Conservation (phyloP, 345 rosid genomes). For the Camelina hispida region DNA sequence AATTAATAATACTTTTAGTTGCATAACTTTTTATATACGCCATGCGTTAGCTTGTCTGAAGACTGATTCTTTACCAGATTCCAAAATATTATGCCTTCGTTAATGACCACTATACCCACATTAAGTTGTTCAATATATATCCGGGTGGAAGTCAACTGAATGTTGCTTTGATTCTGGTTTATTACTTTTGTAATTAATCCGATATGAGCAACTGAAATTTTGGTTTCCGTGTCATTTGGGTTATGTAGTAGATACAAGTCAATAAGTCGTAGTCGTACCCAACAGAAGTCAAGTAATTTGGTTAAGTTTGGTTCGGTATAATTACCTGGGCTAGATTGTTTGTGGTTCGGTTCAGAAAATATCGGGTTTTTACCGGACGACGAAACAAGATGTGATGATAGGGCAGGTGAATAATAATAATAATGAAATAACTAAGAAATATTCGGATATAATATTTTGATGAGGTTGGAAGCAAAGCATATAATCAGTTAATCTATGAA, state of each 20-base stretch:
- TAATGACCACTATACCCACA: too few species aligned
- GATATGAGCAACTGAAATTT: background rate
- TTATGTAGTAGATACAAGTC: background rate
- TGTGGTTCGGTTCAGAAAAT: conserved; percentile 5
- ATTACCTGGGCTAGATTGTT: too few species aligned
- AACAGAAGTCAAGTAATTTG: background rate
- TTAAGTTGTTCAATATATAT: conserved; percentile 9
- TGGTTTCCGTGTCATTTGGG: background rate
- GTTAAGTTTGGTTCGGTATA: too few species aligned
- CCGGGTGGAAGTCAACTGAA: conserved; percentile 18
- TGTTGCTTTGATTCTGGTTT: conserved; percentile 1
- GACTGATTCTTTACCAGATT: background rate
- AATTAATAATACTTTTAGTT: conserved; percentile 4
- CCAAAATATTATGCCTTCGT: background rate
- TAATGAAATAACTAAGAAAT: too few species aligned
- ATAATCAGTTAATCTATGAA: too few species aligned
- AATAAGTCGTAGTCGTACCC: too few species aligned
- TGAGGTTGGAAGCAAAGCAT: too few species aligned
- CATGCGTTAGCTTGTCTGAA: conserved; percentile 10
- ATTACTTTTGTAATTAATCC: background rate
- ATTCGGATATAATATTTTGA: too few species aligned
- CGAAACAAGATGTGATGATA: too few species aligned
- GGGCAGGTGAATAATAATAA: too few species aligned
- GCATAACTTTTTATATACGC: background rate
- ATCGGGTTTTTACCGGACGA: too few species aligned